Base-by-base conservation (phyloP, 2,329 filamentous ascomycete species). In the Arthrobotrys megalospora region DNA sequence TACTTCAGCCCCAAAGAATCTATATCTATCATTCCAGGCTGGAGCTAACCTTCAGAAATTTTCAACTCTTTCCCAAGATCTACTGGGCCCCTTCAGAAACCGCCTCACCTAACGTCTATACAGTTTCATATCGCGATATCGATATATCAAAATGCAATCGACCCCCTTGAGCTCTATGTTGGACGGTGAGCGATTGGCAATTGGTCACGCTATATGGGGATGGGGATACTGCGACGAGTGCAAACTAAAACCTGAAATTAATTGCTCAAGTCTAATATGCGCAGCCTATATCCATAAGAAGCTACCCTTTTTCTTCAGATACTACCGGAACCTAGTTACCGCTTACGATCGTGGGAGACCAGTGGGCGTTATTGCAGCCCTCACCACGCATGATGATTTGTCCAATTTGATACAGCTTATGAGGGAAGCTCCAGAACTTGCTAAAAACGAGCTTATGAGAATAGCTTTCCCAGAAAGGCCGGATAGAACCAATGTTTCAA, bases 301-400 rank as follows among this genome's bases (percentile, higher is more conserved):
- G 64, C 71, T 81, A 2, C 55, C 50, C 45, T 68, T 60, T 45
- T 82, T 78, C 64, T 81, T 82, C 53, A 62, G 80, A 16, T 80
- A 75, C 34, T 82, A 81, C 38, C 80, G 78, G 24, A 60, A 50
- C 6, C 8, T 78, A 16, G 79, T 76, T 8, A 11, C 36, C 6
- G 24, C 63, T 0, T 81, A 81, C 60, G 64, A 79, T 41, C 63
- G 55, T 11, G 65, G 79, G 21, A 34, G 71, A 24, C 52, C 63
- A 32, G 16, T 11, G 16, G 69, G 48, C 4, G 55, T 76, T 43
- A 19, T 12, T 2, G 32, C 80, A 64, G 80, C 70, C 43, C 62
- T 82, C 12, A 69, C 16, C 10, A 68, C 70, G 0, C 80, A 82
- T 63, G 79, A 81, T 41, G 80, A 82, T 24, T 47, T 82, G 41